Evolutionary conservation across 2,329 filamentous ascomycete species (phyloP).

Genomic region (Diplocarpon mali): DNA sequence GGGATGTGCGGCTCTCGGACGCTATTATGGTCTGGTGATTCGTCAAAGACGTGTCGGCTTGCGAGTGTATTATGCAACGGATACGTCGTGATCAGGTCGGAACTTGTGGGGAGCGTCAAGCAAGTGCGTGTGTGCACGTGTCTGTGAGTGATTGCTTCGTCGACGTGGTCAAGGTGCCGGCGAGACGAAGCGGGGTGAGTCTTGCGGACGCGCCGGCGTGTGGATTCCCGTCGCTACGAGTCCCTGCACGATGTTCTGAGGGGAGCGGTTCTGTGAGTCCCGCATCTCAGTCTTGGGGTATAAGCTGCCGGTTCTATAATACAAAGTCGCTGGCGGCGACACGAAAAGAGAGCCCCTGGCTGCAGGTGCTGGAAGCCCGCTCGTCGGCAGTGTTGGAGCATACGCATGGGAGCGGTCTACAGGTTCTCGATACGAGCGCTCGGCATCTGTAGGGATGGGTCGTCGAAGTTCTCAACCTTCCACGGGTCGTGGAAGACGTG

Average conservation of each 20-base stretch:
- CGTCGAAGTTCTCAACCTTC: slow-evolving; percentile 46
- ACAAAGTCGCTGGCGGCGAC: slow-evolving; percentile 14
- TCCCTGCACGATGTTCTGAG: no score
- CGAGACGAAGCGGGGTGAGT: no score
- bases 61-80: slow-evolving; percentile 5
- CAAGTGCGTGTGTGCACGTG: no score
- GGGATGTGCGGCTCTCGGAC: slow-evolving; percentile 11
- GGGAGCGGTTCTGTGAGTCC: slow-evolving; percentile 19
- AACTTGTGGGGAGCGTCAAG: slow-evolving; percentile 1
- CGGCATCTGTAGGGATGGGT: slow-evolving; percentile 47
- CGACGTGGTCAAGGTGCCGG: slow-evolving; percentile 13
- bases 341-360: slow-evolving; percentile 8
- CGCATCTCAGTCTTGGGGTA: slow-evolving; percentile 15
- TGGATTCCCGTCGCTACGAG: no score
- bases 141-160: slow-evolving; percentile 16
- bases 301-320: slow-evolving; percentile 17
- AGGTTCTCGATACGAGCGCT: slow-evolving; percentile 46
- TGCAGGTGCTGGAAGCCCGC: neutral
- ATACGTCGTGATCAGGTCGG: slow-evolving; percentile 5
- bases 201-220: no score
- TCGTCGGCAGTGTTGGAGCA: neutral
- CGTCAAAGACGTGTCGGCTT: slow-evolving; percentile 9
- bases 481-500: slow-evolving; percentile 42
- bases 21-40: slow-evolving; percentile 5
- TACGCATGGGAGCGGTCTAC: slow-evolving; percentile 27